Evolutionary conservation across 1,139 yeast genomes (phyloP).

Genomic region (Magnusiomyces ingens): DNA sequence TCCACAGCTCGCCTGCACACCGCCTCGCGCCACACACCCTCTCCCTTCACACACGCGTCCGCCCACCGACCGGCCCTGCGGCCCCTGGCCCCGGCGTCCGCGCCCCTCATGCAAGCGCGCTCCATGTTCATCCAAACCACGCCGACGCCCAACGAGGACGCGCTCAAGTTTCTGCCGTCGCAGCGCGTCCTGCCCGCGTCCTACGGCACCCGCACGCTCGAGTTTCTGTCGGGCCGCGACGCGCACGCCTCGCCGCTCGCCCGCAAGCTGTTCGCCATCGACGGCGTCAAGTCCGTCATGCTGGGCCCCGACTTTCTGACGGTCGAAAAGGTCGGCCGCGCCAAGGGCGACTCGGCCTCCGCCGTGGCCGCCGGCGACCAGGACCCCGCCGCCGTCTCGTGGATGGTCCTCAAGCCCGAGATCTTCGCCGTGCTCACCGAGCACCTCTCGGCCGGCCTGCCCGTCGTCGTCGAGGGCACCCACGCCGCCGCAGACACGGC

Average conservation of each 20-base stretch:
- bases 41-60: not conserved
- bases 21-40: not conserved
- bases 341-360: not conserved
- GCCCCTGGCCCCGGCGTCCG: not conserved
- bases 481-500: slow-evolving; percentile 43
- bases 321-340: slow-evolving; percentile 54
- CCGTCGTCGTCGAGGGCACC: slow-evolving; percentile 42
- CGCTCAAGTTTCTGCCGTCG: slow-evolving; percentile 80
- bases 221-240: slow-evolving; percentile 64
- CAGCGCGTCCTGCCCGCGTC: slow-evolving; percentile 48
- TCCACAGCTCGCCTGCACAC: no score
- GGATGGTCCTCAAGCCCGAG: slow-evolving; percentile 85
- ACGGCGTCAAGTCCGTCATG: slow-evolving; percentile 84
- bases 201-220: slow-evolving; percentile 36
- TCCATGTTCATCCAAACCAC: slow-evolving; percentile 47
- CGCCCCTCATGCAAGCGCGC: slow-evolving; percentile 11
- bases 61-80: not conserved
- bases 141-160: slow-evolving; percentile 87
- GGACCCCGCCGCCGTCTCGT: slow-evolving; percentile 36
- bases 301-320: slow-evolving; percentile 85
- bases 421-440: slow-evolving; percentile 81
- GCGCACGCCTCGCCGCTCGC: slow-evolving; percentile 81
- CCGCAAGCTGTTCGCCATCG: slow-evolving; percentile 64
- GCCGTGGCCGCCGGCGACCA: not conserved
- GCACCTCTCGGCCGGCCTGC: slow-evolving; percentile 69